These are phyloP conservation scores for Diplodia seriata DNA, from an alignment of 2,329 filamentous ascomycete genomes.

Conservation along the genomic window DNA sequence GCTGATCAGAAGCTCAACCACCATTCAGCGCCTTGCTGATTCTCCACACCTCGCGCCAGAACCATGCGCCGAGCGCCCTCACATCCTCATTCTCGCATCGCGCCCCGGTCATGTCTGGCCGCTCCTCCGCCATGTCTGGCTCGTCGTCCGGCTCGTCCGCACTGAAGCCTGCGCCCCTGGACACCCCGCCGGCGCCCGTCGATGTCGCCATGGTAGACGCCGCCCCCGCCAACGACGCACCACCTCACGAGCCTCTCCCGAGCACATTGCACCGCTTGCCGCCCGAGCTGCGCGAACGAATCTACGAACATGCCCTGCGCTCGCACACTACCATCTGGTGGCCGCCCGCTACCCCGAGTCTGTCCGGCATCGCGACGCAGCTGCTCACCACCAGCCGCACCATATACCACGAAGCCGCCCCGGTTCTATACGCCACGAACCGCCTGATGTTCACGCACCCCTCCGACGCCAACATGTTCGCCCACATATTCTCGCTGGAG, in stretches of 20 bases:
- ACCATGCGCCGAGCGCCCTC: conserved; percentile 7
- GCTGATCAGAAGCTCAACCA: not conserved
- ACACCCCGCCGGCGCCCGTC: conserved; percentile 15
- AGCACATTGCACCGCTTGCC: conserved; percentile 39
- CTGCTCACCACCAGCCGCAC: conserved; percentile 43
- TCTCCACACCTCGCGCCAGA: conserved; percentile 9
- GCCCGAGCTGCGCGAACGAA: conserved; percentile 46
- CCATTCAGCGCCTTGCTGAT: conserved; percentile 28
- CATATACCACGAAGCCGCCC: conserved; percentile 45
- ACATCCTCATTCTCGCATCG: not conserved
- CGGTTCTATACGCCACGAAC: conserved; percentile 47
- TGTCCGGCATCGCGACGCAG: conserved; percentile 37
- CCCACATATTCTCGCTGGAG: conserved; percentile 41
- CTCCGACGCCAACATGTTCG: conserved; percentile 50
- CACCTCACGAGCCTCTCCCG: conserved; percentile 16
- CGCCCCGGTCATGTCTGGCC: conserved; percentile 10
- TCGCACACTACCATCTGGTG: conserved; percentile 46
- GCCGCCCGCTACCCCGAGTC: conserved; percentile 37
- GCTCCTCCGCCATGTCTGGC: conserved; percentile 14
- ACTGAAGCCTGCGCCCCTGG: not conserved
- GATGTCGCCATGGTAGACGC: conserved; percentile 27
- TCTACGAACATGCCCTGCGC: conserved; percentile 45
- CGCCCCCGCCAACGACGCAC: conserved; percentile 6
- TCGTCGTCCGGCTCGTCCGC: conserved; percentile 13
- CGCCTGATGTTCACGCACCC: conserved; percentile 50